These are phyloP conservation scores for Paraphaeosphaeria minitans DNA, from an alignment of 2,329 filamentous ascomycete species.

Conservation along the genomic window DNA sequence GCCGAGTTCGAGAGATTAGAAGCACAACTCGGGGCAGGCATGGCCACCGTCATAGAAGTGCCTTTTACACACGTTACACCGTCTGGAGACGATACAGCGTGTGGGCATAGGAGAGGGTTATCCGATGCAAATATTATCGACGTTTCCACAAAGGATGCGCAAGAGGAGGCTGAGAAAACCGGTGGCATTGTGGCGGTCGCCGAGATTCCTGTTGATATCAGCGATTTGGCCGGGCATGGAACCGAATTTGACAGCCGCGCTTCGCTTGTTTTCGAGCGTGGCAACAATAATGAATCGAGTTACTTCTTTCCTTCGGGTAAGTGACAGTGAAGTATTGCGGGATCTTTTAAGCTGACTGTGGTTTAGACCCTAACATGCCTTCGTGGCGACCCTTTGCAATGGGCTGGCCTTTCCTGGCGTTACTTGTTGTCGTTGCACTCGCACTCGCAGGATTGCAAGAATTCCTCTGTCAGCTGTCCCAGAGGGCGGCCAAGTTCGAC, in stretches of 20 bases:
- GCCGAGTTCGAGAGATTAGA: slow-evolving; percentile 45
- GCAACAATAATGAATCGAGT: slow-evolving; percentile 35
- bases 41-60: slow-evolving; percentile 42
- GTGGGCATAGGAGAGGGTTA: slow-evolving; percentile 28
- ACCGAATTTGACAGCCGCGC: slow-evolving; percentile 40
- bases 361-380: slow-evolving; percentile 45
- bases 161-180: slow-evolving; percentile 50
- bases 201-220: slow-evolving; percentile 51
- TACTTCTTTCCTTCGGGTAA: slow-evolving; percentile 46
- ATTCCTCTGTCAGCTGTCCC: slow-evolving; percentile 43
- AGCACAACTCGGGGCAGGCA: slow-evolving; percentile 43
- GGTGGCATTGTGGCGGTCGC: slow-evolving; percentile 52
- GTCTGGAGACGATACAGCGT: slow-evolving; percentile 17
- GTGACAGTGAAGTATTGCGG: not conserved
- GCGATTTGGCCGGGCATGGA: slow-evolving; percentile 44
- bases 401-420: slow-evolving; percentile 43
- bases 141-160: slow-evolving; percentile 41
- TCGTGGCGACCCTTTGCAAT: slow-evolving; percentile 48
- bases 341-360: not conserved
- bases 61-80: slow-evolving; percentile 34
- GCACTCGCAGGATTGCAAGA: slow-evolving; percentile 44
- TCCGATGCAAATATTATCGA: slow-evolving; percentile 25
- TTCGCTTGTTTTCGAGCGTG: slow-evolving; percentile 25
- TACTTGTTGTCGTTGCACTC: slow-evolving; percentile 43
- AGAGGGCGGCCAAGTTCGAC: slow-evolving; percentile 25